Evolutionary conservation across 1,139 yeast genomes (phyloP).

Genomic region (Debaryomyces nepalensis): DNA sequence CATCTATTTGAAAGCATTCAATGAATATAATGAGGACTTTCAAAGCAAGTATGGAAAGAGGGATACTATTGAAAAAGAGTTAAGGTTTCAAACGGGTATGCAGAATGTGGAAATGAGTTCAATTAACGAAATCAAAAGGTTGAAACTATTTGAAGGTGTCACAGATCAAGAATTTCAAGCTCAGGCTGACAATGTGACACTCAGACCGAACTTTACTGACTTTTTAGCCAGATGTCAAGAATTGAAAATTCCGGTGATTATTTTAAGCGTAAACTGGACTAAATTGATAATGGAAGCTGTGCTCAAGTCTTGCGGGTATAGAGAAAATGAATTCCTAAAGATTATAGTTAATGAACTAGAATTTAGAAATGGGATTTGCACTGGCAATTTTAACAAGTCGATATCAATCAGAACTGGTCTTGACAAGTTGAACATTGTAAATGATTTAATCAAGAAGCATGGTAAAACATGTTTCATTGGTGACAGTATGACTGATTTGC

Average conservation of each 20-base stretch:
- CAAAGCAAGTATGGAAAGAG: conserved; percentile 24
- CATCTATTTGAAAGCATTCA: conserved; percentile 47
- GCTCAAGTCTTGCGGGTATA: conserved; percentile 38
- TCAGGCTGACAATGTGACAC: conserved; percentile 41
- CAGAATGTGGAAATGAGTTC: conserved; percentile 55
- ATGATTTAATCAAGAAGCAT: conserved; percentile 22
- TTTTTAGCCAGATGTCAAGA: conserved; percentile 33
- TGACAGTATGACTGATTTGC: conserved; percentile 67
- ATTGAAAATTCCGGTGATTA: conserved; percentile 40
- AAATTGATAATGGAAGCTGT: conserved; percentile 49
- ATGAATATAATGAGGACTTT: conserved; percentile 24
- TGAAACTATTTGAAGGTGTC: conserved; percentile 52
- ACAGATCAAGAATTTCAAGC: conserved; percentile 31
- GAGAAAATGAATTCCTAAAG: conserved; percentile 23
- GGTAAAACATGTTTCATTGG: conserved; percentile 56
- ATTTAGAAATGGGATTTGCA: conserved; percentile 40
- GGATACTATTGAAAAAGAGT: conserved; percentile 35
- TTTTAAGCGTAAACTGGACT: conserved; percentile 73
- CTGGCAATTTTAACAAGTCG: conserved; percentile 38
- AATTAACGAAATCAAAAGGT: conserved; percentile 46
- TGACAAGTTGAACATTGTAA: conserved; percentile 50
- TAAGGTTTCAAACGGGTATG: conserved; percentile 50
- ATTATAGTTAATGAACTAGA: conserved; percentile 57
- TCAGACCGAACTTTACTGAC: conserved; percentile 50
- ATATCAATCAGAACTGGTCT: conserved; percentile 54